A percentile compares a stretch with the other conserved stretches of the same genome.
Evolutionary conservation across 2,329 filamentous ascomycete species (phyloP).

Genomic region (Fusarium tanahbumbuense): DNA sequence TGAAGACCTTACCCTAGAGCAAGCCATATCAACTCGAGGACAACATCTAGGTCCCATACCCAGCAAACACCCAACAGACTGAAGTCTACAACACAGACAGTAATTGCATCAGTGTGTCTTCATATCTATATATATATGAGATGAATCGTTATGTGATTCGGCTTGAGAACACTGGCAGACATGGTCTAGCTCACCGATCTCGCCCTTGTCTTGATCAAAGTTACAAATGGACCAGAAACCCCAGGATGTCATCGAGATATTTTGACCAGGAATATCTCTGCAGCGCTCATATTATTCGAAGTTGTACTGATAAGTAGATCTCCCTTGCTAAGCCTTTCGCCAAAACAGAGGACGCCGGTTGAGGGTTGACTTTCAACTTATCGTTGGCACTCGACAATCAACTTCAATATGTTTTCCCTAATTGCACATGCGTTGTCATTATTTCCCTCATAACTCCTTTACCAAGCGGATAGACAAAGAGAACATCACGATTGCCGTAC

Average conservation of each 20-base stretch:
- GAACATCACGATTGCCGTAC: background rate
- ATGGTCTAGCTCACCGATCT: background rate
- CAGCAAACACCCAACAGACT: background rate
- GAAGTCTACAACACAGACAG: background rate
- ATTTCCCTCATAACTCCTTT: background rate
- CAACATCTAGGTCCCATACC: background rate
- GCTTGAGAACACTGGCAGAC: background rate
- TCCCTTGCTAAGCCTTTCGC: background rate
- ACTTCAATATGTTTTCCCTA: background rate
- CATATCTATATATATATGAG: background rate
- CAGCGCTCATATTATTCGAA: background rate
- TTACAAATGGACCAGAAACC: background rate
- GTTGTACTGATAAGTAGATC: background rate
- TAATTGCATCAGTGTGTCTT: background rate
- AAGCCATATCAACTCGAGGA: background rate
- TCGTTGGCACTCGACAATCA: background rate
- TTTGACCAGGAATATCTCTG: background rate
- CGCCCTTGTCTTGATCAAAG: background rate
- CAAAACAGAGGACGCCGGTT: background rate
- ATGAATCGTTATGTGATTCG: fast-evolving
- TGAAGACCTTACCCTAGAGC: background rate
- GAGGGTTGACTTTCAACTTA: background rate
- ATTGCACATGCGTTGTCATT: background rate
- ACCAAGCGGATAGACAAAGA: background rate
- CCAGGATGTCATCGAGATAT: background rate